These are phyloP conservation scores for Hanseniaspora gamundiae DNA, from an alignment of 1,139 yeast species.

Conservation along the genomic window DNA sequence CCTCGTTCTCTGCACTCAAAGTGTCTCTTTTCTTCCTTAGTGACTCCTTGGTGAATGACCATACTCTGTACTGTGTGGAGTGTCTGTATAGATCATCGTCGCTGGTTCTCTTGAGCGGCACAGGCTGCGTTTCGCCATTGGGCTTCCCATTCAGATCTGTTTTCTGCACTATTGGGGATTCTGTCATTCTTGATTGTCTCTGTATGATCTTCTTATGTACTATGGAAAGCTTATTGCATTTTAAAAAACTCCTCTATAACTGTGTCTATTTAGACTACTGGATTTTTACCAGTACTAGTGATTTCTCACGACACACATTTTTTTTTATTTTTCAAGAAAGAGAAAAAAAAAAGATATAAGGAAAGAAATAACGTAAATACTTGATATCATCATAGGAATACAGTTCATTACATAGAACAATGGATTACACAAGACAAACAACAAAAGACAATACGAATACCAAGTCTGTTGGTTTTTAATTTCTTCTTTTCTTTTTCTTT, in stretches of 20 bases:
- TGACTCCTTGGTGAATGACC: conserved; percentile 66
- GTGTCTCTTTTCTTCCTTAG: conserved; percentile 35
- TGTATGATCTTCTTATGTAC: no score
- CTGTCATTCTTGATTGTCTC: not conserved
- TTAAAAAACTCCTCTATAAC: not conserved
- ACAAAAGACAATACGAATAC: not conserved
- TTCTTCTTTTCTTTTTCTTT: not conserved
- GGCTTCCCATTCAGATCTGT: not conserved
- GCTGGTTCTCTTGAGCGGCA: conserved; percentile 27
- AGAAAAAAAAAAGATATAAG: not conserved
- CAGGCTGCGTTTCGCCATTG: conserved; percentile 11
- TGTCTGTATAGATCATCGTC: conserved; percentile 81
- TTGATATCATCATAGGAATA: no score
- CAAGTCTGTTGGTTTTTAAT: not conserved
- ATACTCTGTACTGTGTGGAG: conserved; percentile 68
- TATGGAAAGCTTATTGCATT: not conserved
- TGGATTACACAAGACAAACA: no score
- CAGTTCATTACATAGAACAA: no score
- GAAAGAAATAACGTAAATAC: no score
- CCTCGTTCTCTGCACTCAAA: conserved; percentile 43
- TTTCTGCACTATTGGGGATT: not conserved
- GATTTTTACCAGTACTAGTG: no score
- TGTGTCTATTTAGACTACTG: no score
- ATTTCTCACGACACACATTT: no score
- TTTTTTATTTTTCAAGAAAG: not conserved